Evolutionary conservation across 768 basidiomycete species (phyloP), one percentile per base, ranked within the genome.

Genomic region (Serpula lacrymans): DNA sequence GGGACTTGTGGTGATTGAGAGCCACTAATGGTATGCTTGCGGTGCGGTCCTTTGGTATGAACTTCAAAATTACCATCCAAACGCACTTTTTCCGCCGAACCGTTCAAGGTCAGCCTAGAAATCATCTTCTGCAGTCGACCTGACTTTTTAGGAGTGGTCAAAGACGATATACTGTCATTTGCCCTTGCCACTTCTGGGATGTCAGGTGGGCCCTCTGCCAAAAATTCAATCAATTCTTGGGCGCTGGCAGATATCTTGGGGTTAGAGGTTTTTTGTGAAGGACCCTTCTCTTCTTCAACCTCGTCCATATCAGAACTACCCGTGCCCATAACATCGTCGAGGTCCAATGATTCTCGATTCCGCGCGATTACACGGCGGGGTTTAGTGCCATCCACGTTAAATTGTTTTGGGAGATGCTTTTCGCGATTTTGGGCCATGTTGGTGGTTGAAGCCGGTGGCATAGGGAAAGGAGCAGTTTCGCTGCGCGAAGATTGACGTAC

Each of bases 101-200:
- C 42, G 14, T 74, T 72, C 47, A 78, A 65, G 26, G 77, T 82
- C 20, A 91, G 67, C 51, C 80, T 83, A 14, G 88, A 89, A 51
- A 93, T 85, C 81, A 93, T 89, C 47, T 81, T 77, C 60, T 84
- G 83, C 45, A 92, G 64, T 18, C 87, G 74, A 34, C 78, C 78
- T 40, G 71, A 71, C 60, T 80, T 80, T 52, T 60, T 65, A 43
- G 47, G 54, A 45, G 55, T 68, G 42, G 59, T 57, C 21, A 67
- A 50, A 18, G 71, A 68, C 42, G 76, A 75, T 6, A 60, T 57
- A 39, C 66, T 68, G 18, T 74, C 72, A 34, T 67, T 57, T 10
- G 67, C 54, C 12, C 49, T 46, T 2, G 14, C n/a, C 21, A 51
- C 42, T 16, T 52, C 30, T 25, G 46, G 43, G 37, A 52, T 52